Base-by-base conservation (phyloP, 208 protist genomes). In the Leishmania tropica region DNA sequence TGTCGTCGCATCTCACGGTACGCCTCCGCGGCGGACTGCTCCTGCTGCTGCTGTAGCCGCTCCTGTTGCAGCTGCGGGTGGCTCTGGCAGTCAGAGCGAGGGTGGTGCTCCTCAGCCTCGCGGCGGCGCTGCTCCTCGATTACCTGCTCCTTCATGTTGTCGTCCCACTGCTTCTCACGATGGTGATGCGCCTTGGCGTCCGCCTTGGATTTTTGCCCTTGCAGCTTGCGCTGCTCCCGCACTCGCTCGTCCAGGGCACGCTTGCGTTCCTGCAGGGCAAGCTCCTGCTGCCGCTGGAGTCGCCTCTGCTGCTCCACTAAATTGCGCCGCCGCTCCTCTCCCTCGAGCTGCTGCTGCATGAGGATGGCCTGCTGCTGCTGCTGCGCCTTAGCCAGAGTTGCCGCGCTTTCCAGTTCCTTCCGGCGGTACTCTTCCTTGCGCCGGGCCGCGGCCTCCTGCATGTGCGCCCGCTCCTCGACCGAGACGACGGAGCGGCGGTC, bases 1-100 rank as follows among this genome's bases (percentile, higher is more conserved):
- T 96, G 90, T 24, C 90, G 88, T 40, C 92, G 91, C 91, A 95
- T 92, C 81, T 97, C 92, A 48, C 89, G 89, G 65, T 95, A 97
- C 56, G 88, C 81, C 85, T 92, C 90, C 21, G 89, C 87, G 28
- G 83, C 76, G 10, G 75, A 78, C 70, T 62, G 75, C 75, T 48
- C 45, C 45, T 78, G 81, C 75, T 85, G 73, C 51, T 85, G 40
- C 71, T 81, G 79, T 73, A 74, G 71, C 42, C 54, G 21, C 47
- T 77, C 74, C 72, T 86, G 78, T 37, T 81, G 83, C 65, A 79
- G 62, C 68, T 54, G 75, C 51, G 85, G 71, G 1, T 75, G 65
- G 70, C 11, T 13, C 6, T 53, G 70, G 74, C n/a, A n/a, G 51
- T 58, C 54, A 78, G 51, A 48, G 15, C 24, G 15, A 42, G 11